Conservation (phyloP, 225 moss, liverwort and hornwort genomes). For the Polytrichum commune region DNA sequence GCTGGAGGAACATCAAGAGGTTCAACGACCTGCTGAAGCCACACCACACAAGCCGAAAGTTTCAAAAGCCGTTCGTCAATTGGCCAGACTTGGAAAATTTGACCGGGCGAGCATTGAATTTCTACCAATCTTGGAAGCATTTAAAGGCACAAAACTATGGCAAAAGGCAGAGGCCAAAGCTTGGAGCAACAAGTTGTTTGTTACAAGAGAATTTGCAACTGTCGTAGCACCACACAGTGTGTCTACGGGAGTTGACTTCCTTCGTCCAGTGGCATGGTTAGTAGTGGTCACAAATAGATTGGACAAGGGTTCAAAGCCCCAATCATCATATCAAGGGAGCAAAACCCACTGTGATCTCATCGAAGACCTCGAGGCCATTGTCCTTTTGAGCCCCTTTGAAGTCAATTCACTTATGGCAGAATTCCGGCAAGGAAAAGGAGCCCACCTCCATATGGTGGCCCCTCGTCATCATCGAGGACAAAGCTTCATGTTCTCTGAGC, state of each 20-base stretch:
- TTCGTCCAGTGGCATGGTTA: constrained; percentile 37
- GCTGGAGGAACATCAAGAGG: constrained; percentile 32
- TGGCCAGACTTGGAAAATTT: constrained; percentile 11
- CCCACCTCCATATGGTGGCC: constrained; percentile 29
- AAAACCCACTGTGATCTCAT: background rate
- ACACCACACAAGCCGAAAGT: constrained; percentile 14
- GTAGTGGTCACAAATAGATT: background rate
- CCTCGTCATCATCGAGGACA: constrained; percentile 24
- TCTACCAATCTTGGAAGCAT: constrained; percentile 6
- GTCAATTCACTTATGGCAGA: constrained; percentile 11
- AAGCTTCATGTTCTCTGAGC: constrained; percentile 23
- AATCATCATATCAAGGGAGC: background rate
- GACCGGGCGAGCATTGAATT: background rate
- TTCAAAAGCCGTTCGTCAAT: background rate
- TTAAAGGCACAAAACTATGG: constrained; percentile 10
- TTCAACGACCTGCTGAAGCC: constrained; percentile 13
- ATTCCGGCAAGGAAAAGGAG: constrained; percentile 11
- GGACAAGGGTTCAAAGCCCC: no score
- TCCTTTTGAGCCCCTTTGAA: constrained; percentile 34
- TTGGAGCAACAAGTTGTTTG: constrained; percentile 26
- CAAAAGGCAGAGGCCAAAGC: background rate
- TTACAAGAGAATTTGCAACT: constrained; percentile 25
- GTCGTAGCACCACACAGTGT: constrained; percentile 1
- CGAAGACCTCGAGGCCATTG: background rate
- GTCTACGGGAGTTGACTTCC: constrained; percentile 1